Base-by-base conservation (phyloP, 139 green algal species). In the Ostreobium quekettii region DNA sequence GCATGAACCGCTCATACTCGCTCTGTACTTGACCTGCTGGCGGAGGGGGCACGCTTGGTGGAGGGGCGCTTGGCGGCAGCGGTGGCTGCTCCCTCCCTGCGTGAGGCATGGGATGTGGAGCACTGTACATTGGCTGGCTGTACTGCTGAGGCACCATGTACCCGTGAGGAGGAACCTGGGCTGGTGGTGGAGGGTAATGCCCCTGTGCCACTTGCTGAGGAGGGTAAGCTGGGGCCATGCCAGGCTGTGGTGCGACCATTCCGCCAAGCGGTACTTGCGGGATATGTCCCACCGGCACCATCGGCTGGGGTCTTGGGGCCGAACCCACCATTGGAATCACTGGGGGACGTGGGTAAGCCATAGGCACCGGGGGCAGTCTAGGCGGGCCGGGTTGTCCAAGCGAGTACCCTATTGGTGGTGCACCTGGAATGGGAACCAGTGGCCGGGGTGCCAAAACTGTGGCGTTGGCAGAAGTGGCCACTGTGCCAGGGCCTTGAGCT, bases 1-100 rank as follows among this genome's bases (percentile, higher is more conserved):
- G 38, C 61, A 68, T 56, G 42, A 68, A 68, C 5, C 61, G 35
- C 15, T 68, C 61, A 38, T 68, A 68, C 31, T 68, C 61, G 31
- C 36, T 68, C 61, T 49, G 35, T 8, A 56, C 35, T 57, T 8
- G 29, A 19, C 35, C 36, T 33, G 8, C 36, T 39, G 59, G 19
- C 4, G 59, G 26, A n/a, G 59, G 24, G 7, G 26, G 26, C 29
- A 33, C 29, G 15, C 31, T 31, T 31, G 61, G 61, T 49, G 61
- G 61, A 8, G 58, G 58, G 4, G 61, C 37, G 29, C 19, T 7
- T n/a, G 53, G 19, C 11, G 53, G 53, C n/a, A 29, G 19, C 7
- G 53, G 53, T 36, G 53, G 53, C 35, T 35, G 61, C 6, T 49
- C 36, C 37, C 35, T n/a, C n/a, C n/a, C n/a, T n/a, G n/a, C n/a